Evolutionary conservation across 2,329 filamentous ascomycete species (phyloP).

Genomic region (Sporothrix inflata): DNA sequence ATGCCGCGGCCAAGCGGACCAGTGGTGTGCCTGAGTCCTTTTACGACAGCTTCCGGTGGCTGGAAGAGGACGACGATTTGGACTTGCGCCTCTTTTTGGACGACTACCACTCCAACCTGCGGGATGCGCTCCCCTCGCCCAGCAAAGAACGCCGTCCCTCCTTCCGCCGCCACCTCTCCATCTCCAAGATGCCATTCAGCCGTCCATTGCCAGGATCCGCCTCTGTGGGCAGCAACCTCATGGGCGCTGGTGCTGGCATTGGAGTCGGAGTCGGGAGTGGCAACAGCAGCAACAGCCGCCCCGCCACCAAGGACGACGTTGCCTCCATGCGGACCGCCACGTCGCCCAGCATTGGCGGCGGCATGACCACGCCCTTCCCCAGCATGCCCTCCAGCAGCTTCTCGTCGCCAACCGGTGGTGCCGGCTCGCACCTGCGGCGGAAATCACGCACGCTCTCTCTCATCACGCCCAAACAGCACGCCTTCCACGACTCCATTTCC

Average conservation of each 20-base stretch:
- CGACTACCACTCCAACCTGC: conserved; percentile 69
- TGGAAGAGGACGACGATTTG: conserved; percentile 72
- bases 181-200: conserved; percentile 66
- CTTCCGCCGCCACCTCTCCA: conserved; percentile 72
- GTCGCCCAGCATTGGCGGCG: not conserved
- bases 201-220: conserved; percentile 53
- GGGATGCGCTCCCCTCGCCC: conserved; percentile 49
- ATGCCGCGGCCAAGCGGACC: conserved; percentile 25
- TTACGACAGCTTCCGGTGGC: conserved; percentile 71
- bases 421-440: conserved; percentile 47
- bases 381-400: conserved; percentile 35
- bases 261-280: not conserved
- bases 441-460: conserved; percentile 61
- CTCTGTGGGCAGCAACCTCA: conserved; percentile 28
- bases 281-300: conserved; percentile 45
- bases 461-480: conserved; percentile 56
- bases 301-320: conserved; percentile 48
- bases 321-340: not conserved
- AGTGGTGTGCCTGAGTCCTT: conserved; percentile 55
- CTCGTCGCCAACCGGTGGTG: conserved; percentile 23
- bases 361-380: conserved; percentile 38
- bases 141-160: conserved; percentile 58
- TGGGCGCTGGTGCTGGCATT: not conserved
- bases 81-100: conserved; percentile 69
- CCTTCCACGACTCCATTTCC: conserved; percentile 49